These are phyloP conservation scores for Camellia oleifera DNA, from an alignment of 179 eudicot species.

Conservation along the genomic window DNA sequence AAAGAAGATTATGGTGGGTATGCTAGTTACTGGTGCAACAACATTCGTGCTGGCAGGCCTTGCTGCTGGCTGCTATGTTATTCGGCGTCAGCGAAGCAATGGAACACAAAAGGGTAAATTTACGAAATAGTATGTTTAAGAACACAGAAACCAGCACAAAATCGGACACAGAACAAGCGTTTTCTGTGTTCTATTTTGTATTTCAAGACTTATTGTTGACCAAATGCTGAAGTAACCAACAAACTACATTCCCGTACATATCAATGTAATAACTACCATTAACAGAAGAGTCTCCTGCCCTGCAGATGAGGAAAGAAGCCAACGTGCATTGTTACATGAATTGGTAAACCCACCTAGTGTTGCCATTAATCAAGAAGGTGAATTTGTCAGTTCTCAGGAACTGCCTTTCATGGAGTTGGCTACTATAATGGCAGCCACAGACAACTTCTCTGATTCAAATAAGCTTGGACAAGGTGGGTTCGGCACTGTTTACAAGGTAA, in stretches of 20 bases:
- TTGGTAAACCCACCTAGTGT: conserved; percentile 14
- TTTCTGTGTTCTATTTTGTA: too few relatives aligned
- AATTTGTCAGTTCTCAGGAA: conserved; percentile 23
- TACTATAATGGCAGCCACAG: conserved; percentile 32
- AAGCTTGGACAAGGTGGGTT: conserved; percentile 53
- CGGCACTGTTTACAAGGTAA: conserved; percentile 50
- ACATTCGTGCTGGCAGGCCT: not conserved
- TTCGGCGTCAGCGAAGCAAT: conserved; percentile 4
- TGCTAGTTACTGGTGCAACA: conserved; percentile 6
- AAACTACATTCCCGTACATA: not conserved
- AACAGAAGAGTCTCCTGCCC: not conserved
- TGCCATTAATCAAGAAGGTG: conserved; percentile 17
- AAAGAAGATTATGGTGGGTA: conserved; percentile 15
- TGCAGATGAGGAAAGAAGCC: conserved; percentile 16
- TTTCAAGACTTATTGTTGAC: too few relatives aligned
- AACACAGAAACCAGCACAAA: too few relatives aligned
- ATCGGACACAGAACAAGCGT: too few relatives aligned
- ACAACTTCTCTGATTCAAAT: conserved; percentile 33
- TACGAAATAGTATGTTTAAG: not conserved
- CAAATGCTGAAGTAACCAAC: not conserved
- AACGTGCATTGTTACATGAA: not conserved
- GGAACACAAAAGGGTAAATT: conserved; percentile 11
- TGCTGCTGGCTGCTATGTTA: not conserved
- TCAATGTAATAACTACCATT: not conserved
- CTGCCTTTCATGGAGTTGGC: conserved; percentile 27